Conservation (phyloP, 768 basidiomycete genomes). For the Neoboletus subvelutipes region DNA sequence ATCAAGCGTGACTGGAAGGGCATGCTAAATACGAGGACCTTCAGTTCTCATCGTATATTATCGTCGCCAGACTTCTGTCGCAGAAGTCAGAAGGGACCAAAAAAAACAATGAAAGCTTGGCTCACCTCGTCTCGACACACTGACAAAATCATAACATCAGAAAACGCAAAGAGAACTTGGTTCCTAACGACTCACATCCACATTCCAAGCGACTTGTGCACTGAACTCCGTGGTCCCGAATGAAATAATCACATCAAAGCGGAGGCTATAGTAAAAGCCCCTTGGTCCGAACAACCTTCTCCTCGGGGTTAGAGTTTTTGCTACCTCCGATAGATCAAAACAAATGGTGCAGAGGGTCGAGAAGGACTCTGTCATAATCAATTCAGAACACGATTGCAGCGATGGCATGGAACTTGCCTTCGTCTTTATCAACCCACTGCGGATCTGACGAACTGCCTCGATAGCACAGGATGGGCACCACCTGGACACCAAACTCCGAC, state of each 20-base stretch:
- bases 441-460: conserved; percentile 11
- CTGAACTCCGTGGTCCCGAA: conserved; percentile 29
- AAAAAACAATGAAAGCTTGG: too few relatives aligned
- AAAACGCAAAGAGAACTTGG: neutral
- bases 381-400: neutral
- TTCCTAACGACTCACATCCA: conserved; percentile 2
- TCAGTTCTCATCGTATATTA: conserved; percentile 10
- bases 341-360: conserved; percentile 12
- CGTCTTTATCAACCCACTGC: conserved; percentile 9
- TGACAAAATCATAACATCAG: neutral
- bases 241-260: conserved; percentile 10
- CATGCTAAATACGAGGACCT: neutral
- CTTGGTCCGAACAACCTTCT: neutral
- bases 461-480: conserved; percentile 9
- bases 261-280: conserved; percentile 8
- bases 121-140: conserved; percentile 14
- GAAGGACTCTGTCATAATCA: conserved; percentile 4
- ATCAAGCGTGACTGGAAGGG: neutral
- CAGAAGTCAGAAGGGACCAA: neutral
- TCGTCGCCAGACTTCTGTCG: neutral
- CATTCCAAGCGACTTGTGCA: conserved; percentile 14
- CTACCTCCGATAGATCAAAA: conserved; percentile 8
- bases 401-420: neutral
- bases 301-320: neutral
- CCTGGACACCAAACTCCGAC: conserved; percentile 1